Percentiles rank a stretch among this genome's conserved stretches.
Conservation (phyloP, 2,329 filamentous ascomycete genomes). For the Penicillium brevicompactum region DNA sequence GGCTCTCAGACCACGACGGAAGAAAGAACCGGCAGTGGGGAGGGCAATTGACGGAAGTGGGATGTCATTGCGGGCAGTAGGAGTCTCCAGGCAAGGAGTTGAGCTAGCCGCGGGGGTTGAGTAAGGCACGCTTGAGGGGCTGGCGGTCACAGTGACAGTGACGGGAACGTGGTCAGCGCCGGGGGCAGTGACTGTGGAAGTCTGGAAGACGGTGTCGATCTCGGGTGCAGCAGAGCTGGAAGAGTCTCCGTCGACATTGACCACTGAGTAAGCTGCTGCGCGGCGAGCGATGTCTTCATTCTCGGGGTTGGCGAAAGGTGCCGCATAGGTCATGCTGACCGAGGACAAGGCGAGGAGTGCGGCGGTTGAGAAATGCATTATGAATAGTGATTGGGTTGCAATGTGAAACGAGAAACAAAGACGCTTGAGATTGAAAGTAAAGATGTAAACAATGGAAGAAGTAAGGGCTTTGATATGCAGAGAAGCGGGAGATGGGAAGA, state of each 20-base stretch:
- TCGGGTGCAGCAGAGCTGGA: constrained; percentile 19
- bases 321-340: constrained; percentile 28
- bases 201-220: constrained; percentile 22
- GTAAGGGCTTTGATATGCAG: background rate
- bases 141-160: constrained; percentile 24
- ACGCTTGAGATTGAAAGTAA: background rate
- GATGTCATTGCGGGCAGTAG: constrained; percentile 15
- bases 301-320: constrained; percentile 27
- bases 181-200: constrained; percentile 21
- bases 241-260: constrained; percentile 34
- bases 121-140: constrained; percentile 10
- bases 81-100: constrained; percentile 10
- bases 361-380: constrained; percentile 34
- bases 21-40: constrained; percentile 12
- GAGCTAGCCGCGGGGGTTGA: constrained; percentile 15
- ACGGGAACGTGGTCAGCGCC: constrained; percentile 4
- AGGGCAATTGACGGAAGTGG: constrained; percentile 14
- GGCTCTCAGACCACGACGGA: constrained; percentile 22
- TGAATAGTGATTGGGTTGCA: constrained; percentile 8
- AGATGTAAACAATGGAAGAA: constrained; percentile 6
- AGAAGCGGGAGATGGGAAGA: background rate
- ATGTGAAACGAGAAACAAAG: background rate
- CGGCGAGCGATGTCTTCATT: constrained; percentile 29
- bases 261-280: constrained; percentile 30
- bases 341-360: constrained; percentile 32